phyloP scores from a whole-genome alignment of 140 eudicot species.

The Bidens hawaiensis region DNA sequence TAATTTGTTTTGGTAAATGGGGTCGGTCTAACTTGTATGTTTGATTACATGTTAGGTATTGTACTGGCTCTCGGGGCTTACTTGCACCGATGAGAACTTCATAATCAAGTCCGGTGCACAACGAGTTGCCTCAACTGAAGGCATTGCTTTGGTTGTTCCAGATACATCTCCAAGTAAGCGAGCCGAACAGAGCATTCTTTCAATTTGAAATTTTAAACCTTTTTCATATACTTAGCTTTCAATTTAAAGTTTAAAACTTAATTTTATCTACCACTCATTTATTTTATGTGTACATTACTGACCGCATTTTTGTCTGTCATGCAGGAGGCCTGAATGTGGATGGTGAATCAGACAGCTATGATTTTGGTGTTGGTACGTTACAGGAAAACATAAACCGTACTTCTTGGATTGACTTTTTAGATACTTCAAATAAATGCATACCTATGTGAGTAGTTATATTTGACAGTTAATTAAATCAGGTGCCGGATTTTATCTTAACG shows the following conservation, averaged over 20 bases:
- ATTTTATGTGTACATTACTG: slow-evolving; percentile 6
- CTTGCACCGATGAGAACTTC: slow-evolving; percentile 94
- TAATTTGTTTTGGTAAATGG: not conserved
- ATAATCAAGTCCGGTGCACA: slow-evolving; percentile 91
- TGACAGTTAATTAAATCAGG: slow-evolving; percentile 37
- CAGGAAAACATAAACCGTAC: slow-evolving; percentile 6
- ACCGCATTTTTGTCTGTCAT: slow-evolving; percentile 10
- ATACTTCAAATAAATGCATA: not conserved
- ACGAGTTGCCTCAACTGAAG: slow-evolving; percentile 86
- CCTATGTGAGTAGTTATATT: not conserved
- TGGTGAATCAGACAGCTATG: slow-evolving; percentile 99
- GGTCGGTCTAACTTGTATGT: slow-evolving; percentile 9
- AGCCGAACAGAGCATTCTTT: not conserved
- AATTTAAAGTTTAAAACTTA: not conserved
- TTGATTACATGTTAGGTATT: slow-evolving; percentile 50
- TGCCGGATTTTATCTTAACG: slow-evolving; percentile 96
- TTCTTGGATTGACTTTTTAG: not conserved
- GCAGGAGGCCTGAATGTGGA: slow-evolving; percentile 95
- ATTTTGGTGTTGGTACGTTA: slow-evolving; percentile 88
- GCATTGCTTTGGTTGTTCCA: slow-evolving; percentile 80
- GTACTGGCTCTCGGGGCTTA: slow-evolving; percentile 94
- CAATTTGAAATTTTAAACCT: not conserved
- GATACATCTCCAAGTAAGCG: slow-evolving; percentile 94
- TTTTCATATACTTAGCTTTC: not conserved
- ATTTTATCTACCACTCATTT: no score